These are phyloP conservation scores for Apostasia shenzhenica DNA, from an alignment of 106 monocot genomes.

Conservation along the genomic window DNA sequence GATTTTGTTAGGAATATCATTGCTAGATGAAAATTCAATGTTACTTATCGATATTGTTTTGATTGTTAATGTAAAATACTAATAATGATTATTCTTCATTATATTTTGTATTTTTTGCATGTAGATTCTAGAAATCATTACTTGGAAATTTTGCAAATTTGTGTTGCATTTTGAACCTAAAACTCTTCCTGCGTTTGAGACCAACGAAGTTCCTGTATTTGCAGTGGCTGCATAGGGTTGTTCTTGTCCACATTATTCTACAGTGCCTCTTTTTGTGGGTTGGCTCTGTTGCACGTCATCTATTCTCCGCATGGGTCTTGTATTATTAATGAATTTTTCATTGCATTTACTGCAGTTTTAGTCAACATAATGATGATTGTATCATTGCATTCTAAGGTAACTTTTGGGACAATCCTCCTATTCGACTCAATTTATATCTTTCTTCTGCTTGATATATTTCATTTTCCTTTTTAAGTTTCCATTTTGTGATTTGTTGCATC, in stretches of 20 bases:
- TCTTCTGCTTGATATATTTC: neutral
- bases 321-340: conserved; percentile 57
- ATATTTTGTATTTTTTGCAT: too few species aligned
- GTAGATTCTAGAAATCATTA: too few species aligned
- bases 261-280: conserved; percentile 38
- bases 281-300: conserved; percentile 32
- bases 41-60: too few species aligned
- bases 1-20: too few species aligned
- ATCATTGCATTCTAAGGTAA: conserved; percentile 71
- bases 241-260: conserved; percentile 52
- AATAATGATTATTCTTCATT: too few species aligned
- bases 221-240: conserved; percentile 48
- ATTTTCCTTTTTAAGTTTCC: neutral
- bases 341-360: conserved; percentile 61
- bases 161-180: too few species aligned
- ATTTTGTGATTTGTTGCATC: neutral
- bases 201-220: neutral
- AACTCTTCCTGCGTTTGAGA: neutral
- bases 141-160: too few species aligned
- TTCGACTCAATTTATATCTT: neutral
- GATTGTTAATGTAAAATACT: too few species aligned
- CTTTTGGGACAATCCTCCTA: neutral
- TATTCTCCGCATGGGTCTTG: conserved; percentile 34
- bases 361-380: conserved; percentile 51
- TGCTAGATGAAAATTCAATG: too few species aligned